Evolutionary conservation across 177 flowering plant genomes (phyloP), one percentile per base, ranked within the genome.

Genomic region (Tripterygium wilfordii): DNA sequence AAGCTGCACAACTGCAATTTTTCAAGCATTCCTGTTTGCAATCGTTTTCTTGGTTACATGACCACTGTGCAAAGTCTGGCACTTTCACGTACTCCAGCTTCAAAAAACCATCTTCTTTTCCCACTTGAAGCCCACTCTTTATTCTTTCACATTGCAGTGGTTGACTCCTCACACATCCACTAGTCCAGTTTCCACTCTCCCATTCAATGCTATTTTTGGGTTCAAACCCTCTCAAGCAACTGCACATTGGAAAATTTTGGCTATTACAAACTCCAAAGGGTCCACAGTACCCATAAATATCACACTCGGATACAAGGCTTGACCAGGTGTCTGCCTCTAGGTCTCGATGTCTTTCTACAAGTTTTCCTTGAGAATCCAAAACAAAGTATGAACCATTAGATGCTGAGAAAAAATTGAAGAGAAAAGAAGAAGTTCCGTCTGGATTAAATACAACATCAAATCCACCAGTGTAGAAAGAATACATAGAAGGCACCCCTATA

Each of bases 271-370:
- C 28, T 19, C 62, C 67, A 48, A 48, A 56, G 7, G 21, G 29
- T n/a, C 75, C 75, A 38, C 75, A 70, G 20, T 27, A 35, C 7
- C 60, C 65, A 46, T 59, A 70, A 37, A 60, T 14, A 42, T 67
- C 69, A 41, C 71, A 70, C 4, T 51, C 61, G 1, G 33, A 27
- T 9, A 8, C 25, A 4, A 43, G 62, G 24, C 3, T 1, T 23
- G 23, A 10, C 30, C 30, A 25, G 5, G 12, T 10, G 3, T 13
- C 16, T 15, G n/a, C n/a, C n/a, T n/a, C n/a, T n/a, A n/a, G n/a
- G 13, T 18, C n/a, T 65, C 68, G 44, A 0, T 0, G 0, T 36
- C 12, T 14, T 14, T 17, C 14, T 13, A 20, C 10, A 0, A 6
- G 9, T 5, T 22, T 12, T 36, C 73, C 69, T 8, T 43, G 3